Percentiles rank a stretch among this genome's conserved stretches.
Evolutionary conservation across 371 early-diverging fungal species (phyloP).

Genomic region (Mucor saturninus): DNA sequence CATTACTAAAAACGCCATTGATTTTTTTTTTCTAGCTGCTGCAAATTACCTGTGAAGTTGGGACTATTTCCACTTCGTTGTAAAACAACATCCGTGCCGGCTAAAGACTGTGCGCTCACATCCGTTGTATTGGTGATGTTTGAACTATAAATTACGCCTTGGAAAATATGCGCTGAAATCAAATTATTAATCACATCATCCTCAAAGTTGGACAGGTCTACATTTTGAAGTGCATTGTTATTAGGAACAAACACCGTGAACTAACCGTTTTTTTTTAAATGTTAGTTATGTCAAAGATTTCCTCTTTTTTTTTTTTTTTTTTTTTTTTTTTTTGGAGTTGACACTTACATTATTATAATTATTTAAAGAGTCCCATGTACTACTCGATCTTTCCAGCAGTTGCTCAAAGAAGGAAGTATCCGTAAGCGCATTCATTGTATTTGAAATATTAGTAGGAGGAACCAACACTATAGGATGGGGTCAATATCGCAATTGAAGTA

Average conservation of each 20-base stretch:
- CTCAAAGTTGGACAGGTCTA: conserved; percentile 7
- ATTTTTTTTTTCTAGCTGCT: background rate
- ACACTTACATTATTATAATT: background rate
- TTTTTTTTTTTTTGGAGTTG: too few relatives aligned
- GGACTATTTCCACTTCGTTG: background rate
- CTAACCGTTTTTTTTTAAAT: conserved; percentile 9
- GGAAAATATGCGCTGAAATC: conserved; percentile 40
- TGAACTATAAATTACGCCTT: conserved; percentile 45
- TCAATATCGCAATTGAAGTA: background rate
- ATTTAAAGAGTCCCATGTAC: background rate
- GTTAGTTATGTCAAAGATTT: too few relatives aligned
- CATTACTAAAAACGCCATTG: background rate
- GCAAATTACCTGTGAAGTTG: conserved; percentile 9
- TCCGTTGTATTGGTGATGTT: conserved; percentile 36
- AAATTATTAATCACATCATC: conserved; percentile 19
- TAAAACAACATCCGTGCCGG: conserved; percentile 9
- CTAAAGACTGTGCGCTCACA: conserved; percentile 3
- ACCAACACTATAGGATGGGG: conserved; percentile 28
- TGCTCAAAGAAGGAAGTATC: conserved; percentile 16
- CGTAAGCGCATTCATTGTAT: conserved; percentile 20
- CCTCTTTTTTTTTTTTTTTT: too few relatives aligned
- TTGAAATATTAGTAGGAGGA: conserved; percentile 30
- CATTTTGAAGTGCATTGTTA: conserved; percentile 27
- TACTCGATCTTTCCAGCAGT: conserved; percentile 10
- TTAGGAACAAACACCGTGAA: conserved; percentile 41